Conservation (phyloP, 371 early-diverging fungal species). For the Phascolomyces articulosus region DNA sequence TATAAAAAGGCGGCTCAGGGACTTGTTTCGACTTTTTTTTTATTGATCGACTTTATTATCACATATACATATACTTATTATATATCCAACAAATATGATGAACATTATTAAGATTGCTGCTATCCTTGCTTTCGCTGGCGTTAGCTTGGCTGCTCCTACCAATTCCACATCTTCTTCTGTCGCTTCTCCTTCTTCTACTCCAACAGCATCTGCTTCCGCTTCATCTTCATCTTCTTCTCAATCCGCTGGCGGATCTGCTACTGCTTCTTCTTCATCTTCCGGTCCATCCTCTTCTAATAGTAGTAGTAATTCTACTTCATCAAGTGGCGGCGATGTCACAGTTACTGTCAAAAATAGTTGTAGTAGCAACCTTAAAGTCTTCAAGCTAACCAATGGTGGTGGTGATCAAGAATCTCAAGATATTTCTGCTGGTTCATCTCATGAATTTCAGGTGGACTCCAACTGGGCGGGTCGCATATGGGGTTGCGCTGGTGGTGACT, state of each 20-base stretch:
- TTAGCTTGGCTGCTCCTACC: conserved; percentile 17
- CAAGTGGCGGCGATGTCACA: conserved; percentile 14
- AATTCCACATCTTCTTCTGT: background rate
- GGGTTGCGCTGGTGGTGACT: conserved; percentile 29
- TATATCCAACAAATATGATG: conserved; percentile 12
- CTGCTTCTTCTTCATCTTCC: background rate
- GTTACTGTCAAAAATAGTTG: conserved; percentile 47
- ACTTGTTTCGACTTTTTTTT: background rate
- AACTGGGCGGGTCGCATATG: conserved; percentile 40
- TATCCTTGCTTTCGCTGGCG: conserved; percentile 22
- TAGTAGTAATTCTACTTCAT: conserved; percentile 8
- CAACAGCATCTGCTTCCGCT: background rate
- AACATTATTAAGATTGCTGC: conserved; percentile 22
- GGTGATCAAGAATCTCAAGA: background rate
- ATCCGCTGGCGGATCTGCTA: background rate
- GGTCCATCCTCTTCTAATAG: background rate
- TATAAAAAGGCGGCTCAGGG: background rate
- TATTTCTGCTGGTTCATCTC: conserved; percentile 9
- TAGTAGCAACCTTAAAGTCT: conserved; percentile 25
- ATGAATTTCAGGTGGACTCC: conserved; percentile 4
- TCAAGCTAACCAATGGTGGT: conserved; percentile 34
- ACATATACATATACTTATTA: background rate
- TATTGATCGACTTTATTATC: background rate
- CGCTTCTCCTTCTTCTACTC: background rate
- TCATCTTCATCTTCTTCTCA: background rate